Conservation (phyloP, 192 early-diverging fungal species). For the Rhizoclosmatium sp. region DNA sequence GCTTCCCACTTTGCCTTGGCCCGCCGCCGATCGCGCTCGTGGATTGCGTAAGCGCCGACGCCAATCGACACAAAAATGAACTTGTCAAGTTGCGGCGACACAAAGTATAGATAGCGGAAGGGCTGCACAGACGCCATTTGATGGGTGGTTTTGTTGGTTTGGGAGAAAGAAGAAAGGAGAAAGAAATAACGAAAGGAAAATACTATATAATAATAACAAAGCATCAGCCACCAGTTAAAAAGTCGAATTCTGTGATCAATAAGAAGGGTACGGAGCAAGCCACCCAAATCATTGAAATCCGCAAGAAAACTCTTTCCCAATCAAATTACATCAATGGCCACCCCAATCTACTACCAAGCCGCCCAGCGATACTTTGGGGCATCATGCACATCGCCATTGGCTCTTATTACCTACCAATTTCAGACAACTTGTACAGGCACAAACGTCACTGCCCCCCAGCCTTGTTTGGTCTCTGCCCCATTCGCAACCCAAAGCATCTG, state of each 20-base stretch:
- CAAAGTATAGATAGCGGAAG: conserved; percentile 47
- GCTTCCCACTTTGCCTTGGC: neutral
- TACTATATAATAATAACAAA: too few relatives aligned
- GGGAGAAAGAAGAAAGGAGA: neutral
- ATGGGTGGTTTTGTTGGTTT: neutral
- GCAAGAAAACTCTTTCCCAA: too few relatives aligned
- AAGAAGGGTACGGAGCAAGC: too few relatives aligned
- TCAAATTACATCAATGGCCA: too few relatives aligned
- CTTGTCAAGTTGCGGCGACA: conserved; percentile 46
- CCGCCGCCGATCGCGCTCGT: conserved; percentile 40
- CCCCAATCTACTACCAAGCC: neutral
- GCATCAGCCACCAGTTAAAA: too few relatives aligned
- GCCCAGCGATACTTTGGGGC: neutral
- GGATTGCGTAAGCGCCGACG: conserved; percentile 44
- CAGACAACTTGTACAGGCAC: neutral
- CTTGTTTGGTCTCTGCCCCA: neutral
- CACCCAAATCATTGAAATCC: too few relatives aligned
- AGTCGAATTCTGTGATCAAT: too few relatives aligned
- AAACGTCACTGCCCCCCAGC: neutral
- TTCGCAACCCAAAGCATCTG: neutral
- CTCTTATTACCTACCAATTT: neutral
- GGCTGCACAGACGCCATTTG: neutral
- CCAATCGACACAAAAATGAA: conserved; percentile 51
- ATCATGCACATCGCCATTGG: neutral
- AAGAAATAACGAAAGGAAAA: neutral